Percentiles rank a stretch among this genome's conserved stretches.
phyloP scores from a whole-genome alignment of 108 stramenopile species.

The Bacterosira constricta region DNA sequence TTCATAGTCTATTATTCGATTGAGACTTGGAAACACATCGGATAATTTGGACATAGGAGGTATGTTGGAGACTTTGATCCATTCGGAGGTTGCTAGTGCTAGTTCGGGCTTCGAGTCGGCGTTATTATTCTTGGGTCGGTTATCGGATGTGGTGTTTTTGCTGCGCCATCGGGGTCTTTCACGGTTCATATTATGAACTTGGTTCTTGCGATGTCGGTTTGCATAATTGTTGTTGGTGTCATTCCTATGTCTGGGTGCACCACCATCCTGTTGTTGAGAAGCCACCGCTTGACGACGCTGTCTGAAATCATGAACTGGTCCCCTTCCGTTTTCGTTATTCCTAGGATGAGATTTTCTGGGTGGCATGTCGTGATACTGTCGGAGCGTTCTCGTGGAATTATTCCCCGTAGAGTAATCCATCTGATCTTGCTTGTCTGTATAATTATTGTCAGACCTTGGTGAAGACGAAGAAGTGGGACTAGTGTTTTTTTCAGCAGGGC shows the following conservation, averaged over 20 bases:
- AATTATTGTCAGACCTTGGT: too few species aligned
- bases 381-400: constrained; percentile 2
- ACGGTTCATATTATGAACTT: background rate
- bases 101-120: too few species aligned
- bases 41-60: constrained; percentile 46
- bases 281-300: background rate
- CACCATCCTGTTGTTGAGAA: background rate
- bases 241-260: background rate
- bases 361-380: background rate
- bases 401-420: too few species aligned
- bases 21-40: constrained; percentile 37
- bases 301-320: background rate
- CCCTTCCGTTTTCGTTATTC: background rate
- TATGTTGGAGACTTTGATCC: constrained; percentile 40
- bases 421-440: too few species aligned
- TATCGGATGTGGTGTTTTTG: background rate
- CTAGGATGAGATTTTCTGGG: background rate
- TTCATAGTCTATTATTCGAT: constrained; percentile 34
- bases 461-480: too few species aligned
- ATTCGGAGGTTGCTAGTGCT: constrained; percentile 40
- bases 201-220: background rate
- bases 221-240: background rate
- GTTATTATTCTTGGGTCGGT: background rate
- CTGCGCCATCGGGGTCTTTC: constrained; percentile 5
- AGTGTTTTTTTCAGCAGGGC: too few species aligned